These are phyloP conservation scores for Coffea humblotiana DNA, from an alignment of 305 asterid genomes.

Conservation along the genomic window DNA sequence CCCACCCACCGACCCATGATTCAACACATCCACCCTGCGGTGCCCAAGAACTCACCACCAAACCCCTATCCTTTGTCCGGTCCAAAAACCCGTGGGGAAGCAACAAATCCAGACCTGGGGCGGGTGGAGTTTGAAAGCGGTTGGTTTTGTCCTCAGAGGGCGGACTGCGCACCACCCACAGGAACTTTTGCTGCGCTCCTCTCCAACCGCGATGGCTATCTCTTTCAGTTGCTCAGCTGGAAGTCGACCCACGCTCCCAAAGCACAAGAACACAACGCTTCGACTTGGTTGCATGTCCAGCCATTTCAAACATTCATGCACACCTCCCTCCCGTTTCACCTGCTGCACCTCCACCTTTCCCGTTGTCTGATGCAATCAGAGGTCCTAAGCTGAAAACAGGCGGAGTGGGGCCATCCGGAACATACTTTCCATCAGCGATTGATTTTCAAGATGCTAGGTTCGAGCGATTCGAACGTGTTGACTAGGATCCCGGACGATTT, in stretches of 20 bases:
- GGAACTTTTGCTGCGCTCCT: conserved; percentile 48
- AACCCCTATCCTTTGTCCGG: conserved; percentile 46
- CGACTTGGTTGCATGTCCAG: conserved; percentile 50
- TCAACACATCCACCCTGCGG: conserved; percentile 62
- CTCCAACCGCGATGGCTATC: conserved; percentile 58
- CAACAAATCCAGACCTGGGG: conserved; percentile 40
- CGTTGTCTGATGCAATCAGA: conserved; percentile 27
- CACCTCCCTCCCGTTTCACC: conserved; percentile 6
- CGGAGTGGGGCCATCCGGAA: conserved; percentile 41
- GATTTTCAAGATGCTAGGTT: conserved; percentile 29
- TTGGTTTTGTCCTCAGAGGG: conserved; percentile 40
- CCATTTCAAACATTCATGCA: conserved; percentile 55
- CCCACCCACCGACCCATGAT: conserved; percentile 61
- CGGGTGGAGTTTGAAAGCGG: conserved; percentile 34
- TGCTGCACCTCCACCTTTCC: background rate
- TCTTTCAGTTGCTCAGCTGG: conserved; percentile 47
- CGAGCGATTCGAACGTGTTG: conserved; percentile 52
- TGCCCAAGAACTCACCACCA: conserved; percentile 64
- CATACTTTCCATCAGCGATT: conserved; percentile 40
- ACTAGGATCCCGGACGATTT: conserved; percentile 44
- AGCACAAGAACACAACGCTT: conserved; percentile 61
- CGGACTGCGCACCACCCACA: conserved; percentile 70
- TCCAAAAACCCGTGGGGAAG: conserved; percentile 58
- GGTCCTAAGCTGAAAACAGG: conserved; percentile 68
- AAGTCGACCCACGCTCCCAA: conserved; percentile 61